Percentiles rank a stretch among this genome's conserved stretches.
Evolutionary conservation across 2,329 filamentous ascomycete species (phyloP).

Genomic region (Sarocladiaceae sp.): DNA sequence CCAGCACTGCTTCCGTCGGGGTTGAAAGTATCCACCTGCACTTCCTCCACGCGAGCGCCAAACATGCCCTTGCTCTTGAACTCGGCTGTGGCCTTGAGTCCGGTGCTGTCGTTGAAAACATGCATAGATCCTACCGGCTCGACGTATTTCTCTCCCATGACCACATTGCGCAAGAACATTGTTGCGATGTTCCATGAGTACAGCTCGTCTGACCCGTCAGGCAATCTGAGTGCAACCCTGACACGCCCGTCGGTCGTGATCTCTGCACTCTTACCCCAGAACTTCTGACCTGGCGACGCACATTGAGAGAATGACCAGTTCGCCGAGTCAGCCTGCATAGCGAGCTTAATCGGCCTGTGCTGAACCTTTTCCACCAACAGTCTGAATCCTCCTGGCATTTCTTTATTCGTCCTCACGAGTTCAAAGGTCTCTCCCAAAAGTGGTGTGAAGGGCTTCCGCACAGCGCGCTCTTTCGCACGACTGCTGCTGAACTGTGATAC

Average conservation of each 20-base stretch:
- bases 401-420: constrained; percentile 76
- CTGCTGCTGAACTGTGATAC: constrained; percentile 77
- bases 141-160: constrained; percentile 96
- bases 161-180: constrained; percentile 89
- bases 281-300: constrained; percentile 87
- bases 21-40: constrained; percentile 68
- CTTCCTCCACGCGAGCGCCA: constrained; percentile 86
- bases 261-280: constrained; percentile 96
- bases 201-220: constrained; percentile 65
- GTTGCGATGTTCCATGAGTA: constrained; percentile 88
- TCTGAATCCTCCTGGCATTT: constrained; percentile 67
- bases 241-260: constrained; percentile 87
- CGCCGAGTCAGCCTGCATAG: constrained; percentile 83
- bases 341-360: constrained; percentile 86
- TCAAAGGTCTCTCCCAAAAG: constrained; percentile 95
- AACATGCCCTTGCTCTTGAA: constrained; percentile 98
- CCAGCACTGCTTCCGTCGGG: constrained; percentile 59
- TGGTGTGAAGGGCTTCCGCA: constrained; percentile 95
- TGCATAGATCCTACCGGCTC: constrained; percentile 91
- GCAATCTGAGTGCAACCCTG: constrained; percentile 62
- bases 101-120: constrained; percentile 75
- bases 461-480: constrained; percentile 81
- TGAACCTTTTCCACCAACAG: constrained; percentile 94
- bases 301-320: constrained; percentile 85
- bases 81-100: constrained; percentile 76